Conservation (phyloP, 192 early-diverging fungal species). For the Dissophora ornata region DNA sequence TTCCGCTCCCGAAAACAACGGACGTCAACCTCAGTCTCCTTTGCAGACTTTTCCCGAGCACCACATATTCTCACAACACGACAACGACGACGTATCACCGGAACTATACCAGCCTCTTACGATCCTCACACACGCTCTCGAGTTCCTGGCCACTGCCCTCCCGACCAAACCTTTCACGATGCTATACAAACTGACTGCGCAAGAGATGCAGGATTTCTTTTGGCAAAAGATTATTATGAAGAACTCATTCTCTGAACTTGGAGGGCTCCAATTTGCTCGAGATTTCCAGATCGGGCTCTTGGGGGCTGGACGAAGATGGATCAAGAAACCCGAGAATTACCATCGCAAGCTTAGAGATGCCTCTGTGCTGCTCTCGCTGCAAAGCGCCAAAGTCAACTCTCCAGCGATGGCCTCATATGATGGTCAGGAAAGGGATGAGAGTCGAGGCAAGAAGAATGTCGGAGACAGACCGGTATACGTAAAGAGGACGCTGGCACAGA, state of each 20-base stretch:
- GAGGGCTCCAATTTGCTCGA: conserved; percentile 56
- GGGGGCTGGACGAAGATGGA: conserved; percentile 54
- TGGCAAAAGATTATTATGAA: conserved; percentile 65
- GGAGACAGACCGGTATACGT: conserved; percentile 1
- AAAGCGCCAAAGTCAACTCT: conserved; percentile 32
- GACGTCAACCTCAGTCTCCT: conserved; percentile 15
- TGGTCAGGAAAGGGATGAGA: background rate
- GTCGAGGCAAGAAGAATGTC: too few species aligned
- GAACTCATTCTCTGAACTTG: conserved; percentile 65
- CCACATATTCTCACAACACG: background rate
- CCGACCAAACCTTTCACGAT: conserved; percentile 51
- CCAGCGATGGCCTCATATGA: conserved; percentile 5
- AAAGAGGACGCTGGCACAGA: conserved; percentile 50
- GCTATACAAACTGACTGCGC: conserved; percentile 53
- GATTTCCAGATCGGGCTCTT: conserved; percentile 63
- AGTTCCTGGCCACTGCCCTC: conserved; percentile 48
- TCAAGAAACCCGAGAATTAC: conserved; percentile 66
- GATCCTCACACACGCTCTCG: conserved; percentile 51
- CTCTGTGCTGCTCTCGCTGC: conserved; percentile 51
- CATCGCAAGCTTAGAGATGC: conserved; percentile 54
- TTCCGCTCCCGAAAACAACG: conserved; percentile 7
- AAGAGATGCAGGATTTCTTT: conserved; percentile 63
- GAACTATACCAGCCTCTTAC: conserved; percentile 63
- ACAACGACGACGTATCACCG: conserved; percentile 58
- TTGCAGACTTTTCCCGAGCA: background rate